Evolutionary conservation across 805 yeast genomes (phyloP).

Genomic region (Sugiyamaella smithiae): DNA sequence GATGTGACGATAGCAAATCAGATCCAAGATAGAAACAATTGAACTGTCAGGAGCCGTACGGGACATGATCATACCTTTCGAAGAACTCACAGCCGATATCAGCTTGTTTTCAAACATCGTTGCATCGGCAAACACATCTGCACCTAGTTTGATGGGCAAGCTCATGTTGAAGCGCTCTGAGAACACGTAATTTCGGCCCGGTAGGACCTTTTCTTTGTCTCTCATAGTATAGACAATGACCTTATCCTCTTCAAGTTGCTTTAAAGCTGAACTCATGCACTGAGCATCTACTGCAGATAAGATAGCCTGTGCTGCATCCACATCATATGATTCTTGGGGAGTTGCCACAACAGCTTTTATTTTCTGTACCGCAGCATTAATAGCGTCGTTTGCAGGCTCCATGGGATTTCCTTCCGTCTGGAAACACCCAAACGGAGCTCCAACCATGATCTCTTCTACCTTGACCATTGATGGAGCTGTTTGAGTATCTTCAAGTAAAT

Average conservation of each 20-base stretch:
- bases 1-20: constrained; percentile 44
- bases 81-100: constrained; percentile 39
- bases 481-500: constrained; percentile 40
- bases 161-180: constrained; percentile 50
- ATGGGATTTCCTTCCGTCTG: too few relatives aligned
- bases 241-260: constrained; percentile 45
- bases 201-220: constrained; percentile 31
- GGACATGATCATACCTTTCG: constrained; percentile 55
- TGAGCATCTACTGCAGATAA: constrained; percentile 47
- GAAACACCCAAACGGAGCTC: constrained; percentile 45
- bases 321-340: constrained; percentile 45
- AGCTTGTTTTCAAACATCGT: constrained; percentile 45
- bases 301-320: constrained; percentile 45
- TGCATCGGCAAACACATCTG: constrained; percentile 44
- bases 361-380: constrained; percentile 16
- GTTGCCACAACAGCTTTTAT: constrained; percentile 56
- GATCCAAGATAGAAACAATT: constrained; percentile 59
- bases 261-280: constrained; percentile 48
- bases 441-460: constrained; percentile 51
- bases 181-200: constrained; percentile 53
- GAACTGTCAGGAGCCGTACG: constrained; percentile 57
- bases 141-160: constrained; percentile 41
- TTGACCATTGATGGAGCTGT: constrained; percentile 67
- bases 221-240: constrained; percentile 38
- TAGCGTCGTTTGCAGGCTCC: constrained; percentile 13